These are phyloP conservation scores for Anthracocystis panici-leucophaei DNA, from an alignment of 1,284 basidiomycete species.

Conservation along the genomic window DNA sequence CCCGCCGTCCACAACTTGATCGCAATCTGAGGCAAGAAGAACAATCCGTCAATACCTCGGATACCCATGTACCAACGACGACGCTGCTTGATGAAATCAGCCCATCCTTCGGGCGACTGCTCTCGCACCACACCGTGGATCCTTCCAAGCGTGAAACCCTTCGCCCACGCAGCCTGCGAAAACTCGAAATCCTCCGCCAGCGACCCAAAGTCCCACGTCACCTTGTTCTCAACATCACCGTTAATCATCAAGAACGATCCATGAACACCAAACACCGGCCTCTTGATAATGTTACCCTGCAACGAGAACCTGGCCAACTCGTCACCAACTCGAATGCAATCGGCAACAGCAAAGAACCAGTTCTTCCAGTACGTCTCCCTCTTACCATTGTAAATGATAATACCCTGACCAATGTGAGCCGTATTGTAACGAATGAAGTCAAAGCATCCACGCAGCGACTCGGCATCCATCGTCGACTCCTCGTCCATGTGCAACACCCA, in stretches of 20 bases:
- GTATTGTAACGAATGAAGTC: slow-evolving; percentile 71
- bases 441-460: slow-evolving; percentile 70
- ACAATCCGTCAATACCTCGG: slow-evolving; percentile 67
- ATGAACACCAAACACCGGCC: slow-evolving; percentile 71
- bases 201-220: slow-evolving; percentile 69
- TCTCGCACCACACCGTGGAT: slow-evolving; percentile 71
- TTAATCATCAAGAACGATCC: slow-evolving; percentile 71
- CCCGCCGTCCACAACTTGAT: slow-evolving; percentile 71
- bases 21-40: slow-evolving; percentile 70
- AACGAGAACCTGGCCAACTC: slow-evolving; percentile 71
- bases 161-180: slow-evolving; percentile 71
- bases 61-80: slow-evolving; percentile 71
- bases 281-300: slow-evolving; percentile 70
- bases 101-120: slow-evolving; percentile 70
- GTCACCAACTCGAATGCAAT: slow-evolving; percentile 71
- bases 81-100: slow-evolving; percentile 71
- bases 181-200: slow-evolving; percentile 71
- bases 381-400: slow-evolving; percentile 71
- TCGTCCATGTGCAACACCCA: slow-evolving; percentile 72
- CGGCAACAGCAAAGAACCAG: slow-evolving; percentile 72
- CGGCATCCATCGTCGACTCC: slow-evolving; percentile 71
- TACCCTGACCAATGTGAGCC: slow-evolving; percentile 71
- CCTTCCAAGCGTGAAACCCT: slow-evolving; percentile 70
- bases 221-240: slow-evolving; percentile 71
- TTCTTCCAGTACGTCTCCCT: slow-evolving; percentile 71